These are phyloP conservation scores for Cenococcum geophilum DNA, from an alignment of 495 filamentous ascomycete genomes.

Conservation along the genomic window DNA sequence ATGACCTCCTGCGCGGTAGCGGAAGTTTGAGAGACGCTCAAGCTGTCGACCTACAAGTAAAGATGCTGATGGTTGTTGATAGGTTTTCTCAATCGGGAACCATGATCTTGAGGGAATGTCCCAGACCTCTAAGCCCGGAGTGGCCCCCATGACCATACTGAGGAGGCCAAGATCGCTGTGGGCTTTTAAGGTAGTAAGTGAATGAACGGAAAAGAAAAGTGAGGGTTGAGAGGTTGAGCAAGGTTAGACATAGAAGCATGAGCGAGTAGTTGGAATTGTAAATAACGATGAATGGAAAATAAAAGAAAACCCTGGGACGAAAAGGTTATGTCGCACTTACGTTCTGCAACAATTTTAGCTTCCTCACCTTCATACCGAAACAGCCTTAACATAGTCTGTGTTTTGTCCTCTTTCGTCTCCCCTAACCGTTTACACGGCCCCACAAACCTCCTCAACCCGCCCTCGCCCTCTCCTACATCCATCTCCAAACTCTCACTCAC, in stretches of 20 bases:
- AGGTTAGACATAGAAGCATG: neutral
- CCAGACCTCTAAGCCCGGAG: slow-evolving; percentile 31
- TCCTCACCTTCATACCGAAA: slow-evolving; percentile 29
- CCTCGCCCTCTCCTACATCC: slow-evolving; percentile 2
- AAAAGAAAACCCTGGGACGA: neutral
- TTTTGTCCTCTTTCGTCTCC: slow-evolving; percentile 14
- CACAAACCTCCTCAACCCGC: slow-evolving; percentile 17
- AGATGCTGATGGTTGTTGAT: slow-evolving; percentile 10
- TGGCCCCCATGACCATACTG: slow-evolving; percentile 21
- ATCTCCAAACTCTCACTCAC: slow-evolving; percentile 11
- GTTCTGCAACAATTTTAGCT: slow-evolving; percentile 23
- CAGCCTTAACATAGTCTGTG: slow-evolving; percentile 26
- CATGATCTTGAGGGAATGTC: slow-evolving; percentile 3
- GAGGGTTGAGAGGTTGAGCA: neutral
- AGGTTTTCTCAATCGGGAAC: slow-evolving; percentile 17
- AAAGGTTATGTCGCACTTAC: neutral
- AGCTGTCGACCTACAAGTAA: slow-evolving; percentile 22
- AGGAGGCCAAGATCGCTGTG: slow-evolving; percentile 29
- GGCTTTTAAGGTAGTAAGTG: neutral
- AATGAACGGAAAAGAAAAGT: neutral
- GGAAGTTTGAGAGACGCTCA: slow-evolving; percentile 17
- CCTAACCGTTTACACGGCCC: slow-evolving; percentile 16
- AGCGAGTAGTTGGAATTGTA: neutral
- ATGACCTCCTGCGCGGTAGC: slow-evolving; percentile 25
- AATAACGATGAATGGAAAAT: neutral